Evolutionary conservation across 495 filamentous ascomycete species (phyloP).

Genomic region (Neurospora tetrasperma): DNA sequence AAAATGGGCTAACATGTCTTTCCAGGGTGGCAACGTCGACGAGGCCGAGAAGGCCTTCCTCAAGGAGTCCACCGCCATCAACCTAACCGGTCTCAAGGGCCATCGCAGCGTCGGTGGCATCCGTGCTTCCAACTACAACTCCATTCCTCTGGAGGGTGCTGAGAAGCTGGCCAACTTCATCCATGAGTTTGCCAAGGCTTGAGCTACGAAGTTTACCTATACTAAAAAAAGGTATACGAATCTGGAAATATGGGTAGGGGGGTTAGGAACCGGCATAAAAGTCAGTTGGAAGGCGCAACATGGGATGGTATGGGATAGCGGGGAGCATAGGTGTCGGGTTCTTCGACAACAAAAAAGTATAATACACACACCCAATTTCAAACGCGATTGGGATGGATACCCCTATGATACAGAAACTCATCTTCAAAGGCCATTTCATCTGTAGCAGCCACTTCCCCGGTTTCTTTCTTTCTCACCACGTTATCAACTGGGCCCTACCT

Average conservation of each 20-base stretch:
- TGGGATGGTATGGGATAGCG: not conserved
- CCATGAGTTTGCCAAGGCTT: conserved; percentile 41
- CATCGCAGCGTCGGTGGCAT: conserved; percentile 73
- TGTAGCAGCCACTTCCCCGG: too few relatives aligned
- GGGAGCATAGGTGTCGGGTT: not conserved
- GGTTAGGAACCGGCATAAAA: not conserved
- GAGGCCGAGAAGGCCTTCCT: conserved; percentile 67
- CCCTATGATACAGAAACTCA: not conserved
- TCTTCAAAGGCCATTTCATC: not conserved
- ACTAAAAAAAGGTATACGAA: not conserved
- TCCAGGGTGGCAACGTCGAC: conserved; percentile 45
- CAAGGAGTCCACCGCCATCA: conserved; percentile 50
- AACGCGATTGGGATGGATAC: not conserved
- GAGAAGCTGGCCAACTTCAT: conserved; percentile 51
- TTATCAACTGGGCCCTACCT: not conserved
- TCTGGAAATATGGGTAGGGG: not conserved
- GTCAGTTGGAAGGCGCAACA: not conserved
- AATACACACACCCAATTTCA: not conserved
- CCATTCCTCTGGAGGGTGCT: conserved; percentile 45
- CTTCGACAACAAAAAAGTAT: not conserved
- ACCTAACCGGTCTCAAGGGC: conserved; percentile 66
- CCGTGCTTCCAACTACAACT: conserved; percentile 55
- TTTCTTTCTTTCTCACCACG: not conserved
- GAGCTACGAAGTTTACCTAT: not conserved
- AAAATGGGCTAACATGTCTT: not conserved